Base-by-base conservation (phyloP, 106 monocot species). In the Hemerocallis citrina region DNA sequence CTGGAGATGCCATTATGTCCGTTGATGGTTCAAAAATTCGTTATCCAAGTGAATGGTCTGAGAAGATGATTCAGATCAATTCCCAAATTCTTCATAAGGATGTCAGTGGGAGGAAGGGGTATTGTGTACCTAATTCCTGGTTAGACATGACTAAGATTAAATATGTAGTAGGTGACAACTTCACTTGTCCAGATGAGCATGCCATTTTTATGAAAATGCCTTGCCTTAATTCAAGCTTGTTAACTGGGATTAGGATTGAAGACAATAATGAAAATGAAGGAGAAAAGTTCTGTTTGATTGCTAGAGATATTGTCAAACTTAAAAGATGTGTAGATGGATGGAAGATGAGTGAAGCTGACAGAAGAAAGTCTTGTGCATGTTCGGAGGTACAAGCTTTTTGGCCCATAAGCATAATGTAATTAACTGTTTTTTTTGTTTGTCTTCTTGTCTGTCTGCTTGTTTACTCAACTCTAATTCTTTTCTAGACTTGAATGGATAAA, bases 291-390 rank as follows among this genome's bases (percentile, higher is more conserved):
- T 98, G 91, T 42, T 85, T 96, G 58, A 64, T 20, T 61, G 74
- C 91, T 34, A 60, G 65, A 44, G 78, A 81, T 79, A 81, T 91
- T 16, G 77, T 81, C 5, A 86, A 81, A 66, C 69, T 81, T 37
- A 81, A 71, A 46, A 98, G 88, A 59, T 98, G 91, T 77, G 80
- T 85, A 22, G 69, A 78, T 64, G 83, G 81, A 67, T 87, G 81
- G 87, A 19, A 52, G 57, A 51, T 44, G 37, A 54, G n/a, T 73
- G 72, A 17, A 62, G 42, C 56, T 67, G 33, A 50, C 7, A 36
- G n/a, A 51, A 36, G n/a, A 51, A 65, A 15, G 21, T 11, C 7
- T 55, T 91, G 75, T 72, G 16, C 62, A 15, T 90, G 95, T 63
- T 71, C 51, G 42, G 57, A 96, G 90, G 95, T 94, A 81, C 5